Percentiles rank a stretch among this genome's conserved stretches.
phyloP scores from a whole-genome alignment of 176 grass and related monocot genomes.

The Carex scoparia region DNA sequence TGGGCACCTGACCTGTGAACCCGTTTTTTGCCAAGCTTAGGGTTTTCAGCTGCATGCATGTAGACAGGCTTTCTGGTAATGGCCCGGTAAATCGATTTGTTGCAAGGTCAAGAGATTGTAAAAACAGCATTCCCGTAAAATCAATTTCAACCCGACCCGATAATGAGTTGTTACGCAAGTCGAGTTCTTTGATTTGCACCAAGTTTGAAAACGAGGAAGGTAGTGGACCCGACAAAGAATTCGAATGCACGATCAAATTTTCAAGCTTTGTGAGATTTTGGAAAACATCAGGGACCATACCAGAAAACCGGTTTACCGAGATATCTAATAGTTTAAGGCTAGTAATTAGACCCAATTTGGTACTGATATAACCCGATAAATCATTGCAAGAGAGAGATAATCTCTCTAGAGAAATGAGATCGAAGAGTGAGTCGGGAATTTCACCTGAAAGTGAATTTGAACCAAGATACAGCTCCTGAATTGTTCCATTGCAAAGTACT shows the following conservation, averaged over 20 bases:
- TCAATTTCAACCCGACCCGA: slow-evolving; percentile 55
- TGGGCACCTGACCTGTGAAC: slow-evolving; percentile 52
- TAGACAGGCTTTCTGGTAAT: slow-evolving; percentile 49
- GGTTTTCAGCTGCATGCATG: slow-evolving; percentile 53
- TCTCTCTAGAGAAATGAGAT: slow-evolving; percentile 36
- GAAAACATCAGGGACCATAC: slow-evolving; percentile 69
- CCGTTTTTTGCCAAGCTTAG: slow-evolving; percentile 84
- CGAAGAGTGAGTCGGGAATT: slow-evolving; percentile 55
- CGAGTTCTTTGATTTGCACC: slow-evolving; percentile 42
- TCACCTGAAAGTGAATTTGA: slow-evolving; percentile 57
- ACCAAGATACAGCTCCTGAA: slow-evolving; percentile 47
- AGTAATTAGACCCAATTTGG: slow-evolving; percentile 34
- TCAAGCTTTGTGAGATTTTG: slow-evolving; percentile 42
- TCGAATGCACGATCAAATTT: slow-evolving; percentile 56
- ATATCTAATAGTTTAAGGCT: slow-evolving; percentile 52
- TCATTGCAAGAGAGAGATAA: slow-evolving; percentile 62
- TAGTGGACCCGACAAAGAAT: slow-evolving; percentile 45
- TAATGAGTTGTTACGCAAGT: slow-evolving; percentile 85
- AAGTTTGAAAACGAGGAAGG: slow-evolving; percentile 52
- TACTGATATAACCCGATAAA: slow-evolving; percentile 43
- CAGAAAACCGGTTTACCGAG: slow-evolving; percentile 60
- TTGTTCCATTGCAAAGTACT: slow-evolving; percentile 39
- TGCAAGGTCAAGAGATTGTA: slow-evolving; percentile 66
- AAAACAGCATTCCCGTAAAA: slow-evolving; percentile 55
- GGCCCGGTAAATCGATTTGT: slow-evolving; percentile 64